Evolutionary conservation across 345 rosid species (phyloP), one percentile per base, ranked within the genome.

Genomic region (Populus nigra): DNA sequence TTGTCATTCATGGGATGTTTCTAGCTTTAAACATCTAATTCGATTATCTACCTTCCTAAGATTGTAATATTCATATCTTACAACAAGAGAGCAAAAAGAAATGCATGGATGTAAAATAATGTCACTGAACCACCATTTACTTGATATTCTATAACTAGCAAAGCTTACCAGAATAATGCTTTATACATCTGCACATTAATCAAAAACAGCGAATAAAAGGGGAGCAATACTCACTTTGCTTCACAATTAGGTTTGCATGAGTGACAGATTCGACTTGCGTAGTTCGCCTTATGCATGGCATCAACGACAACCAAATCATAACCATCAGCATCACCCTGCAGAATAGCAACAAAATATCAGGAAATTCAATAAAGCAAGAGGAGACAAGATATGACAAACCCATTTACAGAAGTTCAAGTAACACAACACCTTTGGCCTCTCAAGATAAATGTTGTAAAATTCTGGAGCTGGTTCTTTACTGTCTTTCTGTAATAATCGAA

Each of bases 191-290:
- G n/a, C 18, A 22, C 50, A 73, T 50, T 41, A 29, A 66, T 17
- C 12, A 43, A 49, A 68, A 47, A 61, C 12, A 61, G 63, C 0
- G 29, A 8, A 27, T 10, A 57, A 18, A 66, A 71, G 7, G 36
- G n/a, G 29, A 41, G 39, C 22, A 70, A 45, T 27, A 83, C 96
- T 90, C 82, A 96, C 99, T 96, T 96, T 43, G 99, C 99, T 87
- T 94, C 97, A 77, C 99, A 96, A 82, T 96, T 96, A 78, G 99
- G 99, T 76, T 91, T 93, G 87, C 99, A 96, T n/a, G 99, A 96
- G 86, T 96, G 99, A 86, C 99, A 96, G 29, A 96, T 96, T 78
- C 99, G 94, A 82, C 99, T 96, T 2, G 99, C 99, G 76, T 96
- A 96, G 85, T 94, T 96, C 71, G 99, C 99, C 82, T 92, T 96